Percentiles rank a stretch among this genome's conserved stretches.
Evolutionary conservation across 148 eudicot species (phyloP).

Genomic region (Chenopodium formosanum): DNA sequence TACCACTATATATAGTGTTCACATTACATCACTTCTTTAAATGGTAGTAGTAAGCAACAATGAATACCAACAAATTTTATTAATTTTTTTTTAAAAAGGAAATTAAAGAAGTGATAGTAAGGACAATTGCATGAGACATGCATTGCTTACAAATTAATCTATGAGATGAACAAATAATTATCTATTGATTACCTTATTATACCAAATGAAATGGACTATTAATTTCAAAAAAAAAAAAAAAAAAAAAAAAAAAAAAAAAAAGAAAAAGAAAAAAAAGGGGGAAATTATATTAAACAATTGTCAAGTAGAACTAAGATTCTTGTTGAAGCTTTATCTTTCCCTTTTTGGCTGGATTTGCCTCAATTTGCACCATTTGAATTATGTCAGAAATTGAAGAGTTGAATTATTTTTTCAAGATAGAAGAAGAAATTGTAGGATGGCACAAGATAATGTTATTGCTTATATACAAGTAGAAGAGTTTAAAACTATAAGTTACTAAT

Average conservation of each 20-base stretch:
- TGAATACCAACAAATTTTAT: too few species aligned
- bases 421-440: background rate
- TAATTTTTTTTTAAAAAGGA: too few species aligned
- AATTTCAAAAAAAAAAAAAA: background rate
- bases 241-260: background rate
- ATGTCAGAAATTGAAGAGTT: constrained; percentile 13
- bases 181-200: background rate
- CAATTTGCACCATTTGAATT: constrained; percentile 11
- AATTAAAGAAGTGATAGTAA: too few species aligned
- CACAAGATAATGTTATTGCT: background rate
- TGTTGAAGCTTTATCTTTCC: constrained; percentile 10
- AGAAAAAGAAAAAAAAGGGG: background rate
- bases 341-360: constrained; percentile 18
- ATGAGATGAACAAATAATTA: too few species aligned
- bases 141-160: too few species aligned
- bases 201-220: background rate
- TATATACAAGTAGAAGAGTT: background rate
- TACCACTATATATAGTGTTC: too few species aligned
- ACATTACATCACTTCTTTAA: too few species aligned
- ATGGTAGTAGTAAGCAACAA: too few species aligned
- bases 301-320: constrained; percentile 4
- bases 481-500: background rate
- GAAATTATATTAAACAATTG: background rate
- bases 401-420: background rate
- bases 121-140: too few species aligned